Evolutionary conservation across 805 yeast genomes (phyloP).

Genomic region (Candida dajiaensis): DNA sequence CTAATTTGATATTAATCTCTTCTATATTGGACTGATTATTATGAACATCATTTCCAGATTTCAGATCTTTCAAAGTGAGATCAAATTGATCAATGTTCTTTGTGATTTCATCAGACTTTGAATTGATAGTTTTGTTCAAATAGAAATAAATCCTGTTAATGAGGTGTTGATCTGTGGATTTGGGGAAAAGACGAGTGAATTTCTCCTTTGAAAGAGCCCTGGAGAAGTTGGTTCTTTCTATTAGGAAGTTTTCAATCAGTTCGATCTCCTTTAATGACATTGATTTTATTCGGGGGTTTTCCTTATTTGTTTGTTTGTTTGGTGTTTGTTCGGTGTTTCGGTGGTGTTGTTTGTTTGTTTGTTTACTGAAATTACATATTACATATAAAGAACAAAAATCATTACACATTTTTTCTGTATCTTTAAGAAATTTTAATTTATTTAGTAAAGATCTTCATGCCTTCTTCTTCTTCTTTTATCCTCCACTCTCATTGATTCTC

Average conservation of each 20-base stretch:
- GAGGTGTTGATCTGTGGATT: slow-evolving; percentile 3
- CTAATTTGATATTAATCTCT: slow-evolving; percentile 19
- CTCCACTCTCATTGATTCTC: slow-evolving; percentile 78
- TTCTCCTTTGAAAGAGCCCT: slow-evolving; percentile 4
- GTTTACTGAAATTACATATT: too few species aligned
- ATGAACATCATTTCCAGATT: not conserved
- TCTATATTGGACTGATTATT: not conserved
- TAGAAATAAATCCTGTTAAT: slow-evolving; percentile 6
- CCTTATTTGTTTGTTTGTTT: not conserved
- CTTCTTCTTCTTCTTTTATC: slow-evolving; percentile 44
- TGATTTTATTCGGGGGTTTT: not conserved
- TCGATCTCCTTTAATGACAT: slow-evolving; percentile 17
- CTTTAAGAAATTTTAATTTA: too few species aligned
- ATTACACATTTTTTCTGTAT: not conserved
- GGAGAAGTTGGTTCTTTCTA: slow-evolving; percentile 12
- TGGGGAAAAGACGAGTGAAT: slow-evolving; percentile 13
- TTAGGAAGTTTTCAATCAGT: slow-evolving; percentile 10
- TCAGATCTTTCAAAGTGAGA: not conserved
- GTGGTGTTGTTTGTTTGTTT: too few species aligned
- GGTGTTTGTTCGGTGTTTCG: not conserved
- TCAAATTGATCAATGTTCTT: not conserved
- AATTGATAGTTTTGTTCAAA: slow-evolving; percentile 1
- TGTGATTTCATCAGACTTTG: slow-evolving; percentile 4
- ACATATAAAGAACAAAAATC: too few species aligned
- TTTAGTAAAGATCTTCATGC: slow-evolving; percentile 39